phyloP scores from a whole-genome alignment of 257 asterid genomes.

The Jacaranda mimosifolia region DNA sequence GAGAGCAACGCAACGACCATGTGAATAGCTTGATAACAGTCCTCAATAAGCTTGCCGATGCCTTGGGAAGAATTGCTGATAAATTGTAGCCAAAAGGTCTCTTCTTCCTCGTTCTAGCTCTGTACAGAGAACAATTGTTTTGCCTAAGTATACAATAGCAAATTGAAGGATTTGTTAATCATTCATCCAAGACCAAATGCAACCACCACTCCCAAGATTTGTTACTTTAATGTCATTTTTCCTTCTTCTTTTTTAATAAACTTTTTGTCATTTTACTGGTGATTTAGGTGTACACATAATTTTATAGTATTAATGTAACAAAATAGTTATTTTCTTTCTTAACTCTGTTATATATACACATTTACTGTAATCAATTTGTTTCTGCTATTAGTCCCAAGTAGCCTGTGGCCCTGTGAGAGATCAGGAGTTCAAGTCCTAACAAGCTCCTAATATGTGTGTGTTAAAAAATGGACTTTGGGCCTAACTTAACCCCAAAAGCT shows the following conservation, averaged over 20 bases:
- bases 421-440: no score
- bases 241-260: conserved; percentile 16
- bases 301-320: conserved; percentile 15
- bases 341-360: background rate
- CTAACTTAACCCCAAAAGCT: no score
- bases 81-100: conserved; percentile 60
- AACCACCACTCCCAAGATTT: conserved; percentile 15
- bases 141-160: conserved; percentile 4
- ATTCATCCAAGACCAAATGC: conserved; percentile 32
- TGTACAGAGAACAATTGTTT: conserved; percentile 44
- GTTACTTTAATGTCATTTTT: no score
- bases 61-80: conserved; percentile 88
- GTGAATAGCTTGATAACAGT: conserved; percentile 68
- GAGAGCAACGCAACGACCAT: conserved; percentile 80
- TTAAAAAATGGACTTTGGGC: no score
- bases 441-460: no score
- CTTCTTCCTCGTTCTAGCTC: background rate
- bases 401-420: no score
- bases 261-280: conserved; percentile 2
- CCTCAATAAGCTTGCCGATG: conserved; percentile 80
- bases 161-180: conserved; percentile 30
- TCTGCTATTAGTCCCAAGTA: background rate
- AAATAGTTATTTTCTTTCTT: background rate
- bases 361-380: background rate
- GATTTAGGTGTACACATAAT: conserved; percentile 1